These are phyloP conservation scores for Pichia manshurica DNA, from an alignment of 805 yeast genomes.

Conservation along the genomic window DNA sequence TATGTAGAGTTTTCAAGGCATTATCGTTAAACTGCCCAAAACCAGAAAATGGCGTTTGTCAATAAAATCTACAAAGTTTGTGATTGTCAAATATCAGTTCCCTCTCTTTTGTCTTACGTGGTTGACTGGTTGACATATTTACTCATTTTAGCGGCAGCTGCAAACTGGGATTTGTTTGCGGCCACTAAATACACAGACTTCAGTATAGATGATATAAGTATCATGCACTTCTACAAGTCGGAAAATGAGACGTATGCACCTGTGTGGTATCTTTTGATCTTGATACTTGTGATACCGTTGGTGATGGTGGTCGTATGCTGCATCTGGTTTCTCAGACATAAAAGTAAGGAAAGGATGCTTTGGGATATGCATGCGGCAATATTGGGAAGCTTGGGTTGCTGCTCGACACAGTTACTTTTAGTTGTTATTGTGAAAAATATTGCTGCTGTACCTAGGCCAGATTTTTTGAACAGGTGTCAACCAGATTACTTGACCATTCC, in stretches of 20 bases:
- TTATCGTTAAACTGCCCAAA: too few relatives aligned
- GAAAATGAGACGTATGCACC: constrained; percentile 33
- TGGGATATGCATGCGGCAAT: constrained; percentile 40
- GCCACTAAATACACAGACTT: constrained; percentile 39
- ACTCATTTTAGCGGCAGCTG: constrained; percentile 20
- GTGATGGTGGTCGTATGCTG: constrained; percentile 24
- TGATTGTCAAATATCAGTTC: background rate
- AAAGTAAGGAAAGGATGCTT: constrained; percentile 19
- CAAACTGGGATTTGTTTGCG: constrained; percentile 29
- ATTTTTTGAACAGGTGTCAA: constrained; percentile 43
- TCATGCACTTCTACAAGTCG: constrained; percentile 32
- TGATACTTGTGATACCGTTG: constrained; percentile 32
- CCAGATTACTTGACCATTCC: constrained; percentile 32
- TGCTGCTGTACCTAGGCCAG: constrained; percentile 47
- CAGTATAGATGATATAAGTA: constrained; percentile 28
- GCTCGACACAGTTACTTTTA: constrained; percentile 33
- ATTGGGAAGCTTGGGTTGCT: constrained; percentile 34
- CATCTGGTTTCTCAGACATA: constrained; percentile 13
- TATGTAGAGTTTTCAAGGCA: too few relatives aligned
- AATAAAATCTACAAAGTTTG: background rate
- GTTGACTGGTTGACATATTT: constrained; percentile 30
- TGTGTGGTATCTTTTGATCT: constrained; percentile 26
- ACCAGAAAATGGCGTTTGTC: too few relatives aligned
- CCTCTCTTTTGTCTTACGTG: constrained; percentile 22
- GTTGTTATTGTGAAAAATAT: constrained; percentile 43